These are phyloP conservation scores for Zarea fungicola DNA, from an alignment of 2,329 filamentous ascomycete genomes.

Conservation along the genomic window DNA sequence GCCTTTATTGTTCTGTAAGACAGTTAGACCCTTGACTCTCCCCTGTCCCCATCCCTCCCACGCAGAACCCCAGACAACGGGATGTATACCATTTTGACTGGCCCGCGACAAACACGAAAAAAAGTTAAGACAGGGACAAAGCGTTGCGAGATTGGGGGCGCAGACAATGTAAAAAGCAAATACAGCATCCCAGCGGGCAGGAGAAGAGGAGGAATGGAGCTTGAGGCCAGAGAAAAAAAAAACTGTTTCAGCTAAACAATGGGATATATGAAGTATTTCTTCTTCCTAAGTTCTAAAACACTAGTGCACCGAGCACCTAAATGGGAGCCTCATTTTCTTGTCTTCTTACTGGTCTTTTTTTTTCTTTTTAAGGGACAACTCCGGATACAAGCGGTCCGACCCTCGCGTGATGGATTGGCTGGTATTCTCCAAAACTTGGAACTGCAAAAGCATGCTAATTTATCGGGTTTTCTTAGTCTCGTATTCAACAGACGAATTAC, in stretches of 20 bases:
- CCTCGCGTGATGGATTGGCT: not conserved
- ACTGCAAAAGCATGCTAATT: constrained; percentile 5
- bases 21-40: not conserved
- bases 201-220: not conserved
- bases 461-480: not conserved
- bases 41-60: not conserved
- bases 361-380: not conserved
- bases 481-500: not conserved
- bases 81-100: too few species aligned
- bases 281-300: not conserved
- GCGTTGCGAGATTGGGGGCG: constrained; percentile 2
- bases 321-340: too few species aligned
- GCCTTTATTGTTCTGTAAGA: constrained; percentile 12
- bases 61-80: not conserved
- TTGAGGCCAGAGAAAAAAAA: too few species aligned
- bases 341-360: not conserved
- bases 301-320: too few species aligned
- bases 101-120: not conserved
- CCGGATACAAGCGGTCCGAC: not conserved
- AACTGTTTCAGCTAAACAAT: constrained; percentile 8
- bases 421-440: not conserved
- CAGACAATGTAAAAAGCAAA: not conserved
- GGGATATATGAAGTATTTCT: constrained; percentile 3
- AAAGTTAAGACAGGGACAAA: constrained; percentile 8
- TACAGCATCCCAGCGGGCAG: too few species aligned